Conservation (phyloP, 352 stramenopile genomes). For the Blastocystis hominis region DNA sequence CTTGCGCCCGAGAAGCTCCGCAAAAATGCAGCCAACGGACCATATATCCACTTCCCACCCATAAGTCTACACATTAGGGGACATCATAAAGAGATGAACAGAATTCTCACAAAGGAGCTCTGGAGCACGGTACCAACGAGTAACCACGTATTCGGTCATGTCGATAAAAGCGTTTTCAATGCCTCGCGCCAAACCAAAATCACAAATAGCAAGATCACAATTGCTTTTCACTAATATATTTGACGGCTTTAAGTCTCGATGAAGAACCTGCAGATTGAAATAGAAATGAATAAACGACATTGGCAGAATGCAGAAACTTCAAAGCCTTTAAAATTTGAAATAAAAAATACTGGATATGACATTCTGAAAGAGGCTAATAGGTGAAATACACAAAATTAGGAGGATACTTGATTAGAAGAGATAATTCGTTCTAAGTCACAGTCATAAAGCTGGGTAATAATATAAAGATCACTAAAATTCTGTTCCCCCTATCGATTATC, state of each 20-base stretch:
- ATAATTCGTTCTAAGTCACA: constrained; percentile 78
- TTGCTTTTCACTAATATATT: constrained; percentile 91
- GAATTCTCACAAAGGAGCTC: constrained; percentile 72
- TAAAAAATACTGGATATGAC: constrained; percentile 77
- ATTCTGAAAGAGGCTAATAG: constrained; percentile 67
- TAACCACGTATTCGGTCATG: constrained; percentile 83
- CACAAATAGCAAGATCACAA: constrained; percentile 81
- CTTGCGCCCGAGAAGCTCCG: constrained; percentile 62
- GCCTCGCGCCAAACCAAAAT: constrained; percentile 80
- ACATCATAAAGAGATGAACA: background rate
- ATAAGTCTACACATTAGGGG: background rate
- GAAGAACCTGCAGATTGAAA: constrained; percentile 8
- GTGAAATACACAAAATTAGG: background rate
- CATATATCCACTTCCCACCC: constrained; percentile 82
- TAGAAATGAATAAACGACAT: background rate
- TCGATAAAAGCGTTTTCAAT: constrained; percentile 65
- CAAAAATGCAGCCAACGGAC: constrained; percentile 93
- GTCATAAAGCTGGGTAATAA: constrained; percentile 78
- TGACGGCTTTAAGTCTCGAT: constrained; percentile 82
- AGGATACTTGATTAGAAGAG: constrained; percentile 69
- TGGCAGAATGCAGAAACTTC: constrained; percentile 46
- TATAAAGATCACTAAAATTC: constrained; percentile 78
- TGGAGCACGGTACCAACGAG: constrained; percentile 81
- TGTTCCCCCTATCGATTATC: constrained; percentile 1
- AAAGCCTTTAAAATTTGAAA: constrained; percentile 68